These are phyloP conservation scores for Musa acuminata DNA, from an alignment of 176 grass and related monocot species.

Conservation along the genomic window DNA sequence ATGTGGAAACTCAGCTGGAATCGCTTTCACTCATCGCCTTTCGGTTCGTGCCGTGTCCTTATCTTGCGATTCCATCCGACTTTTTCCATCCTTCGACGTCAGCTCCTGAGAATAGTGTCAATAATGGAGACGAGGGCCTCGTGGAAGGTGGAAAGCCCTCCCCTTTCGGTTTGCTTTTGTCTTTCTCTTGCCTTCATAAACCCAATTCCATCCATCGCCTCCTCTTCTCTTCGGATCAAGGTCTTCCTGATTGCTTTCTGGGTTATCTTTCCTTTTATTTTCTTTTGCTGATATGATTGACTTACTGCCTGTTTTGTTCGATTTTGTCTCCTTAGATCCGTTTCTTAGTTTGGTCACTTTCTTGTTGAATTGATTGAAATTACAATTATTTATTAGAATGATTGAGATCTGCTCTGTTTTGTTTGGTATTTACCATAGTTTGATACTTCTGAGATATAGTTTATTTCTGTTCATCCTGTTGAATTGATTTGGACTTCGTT, in stretches of 20 bases:
- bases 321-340: background rate
- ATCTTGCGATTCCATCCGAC: background rate
- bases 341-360: background rate
- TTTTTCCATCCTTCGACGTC: background rate
- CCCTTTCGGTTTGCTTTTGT: slow-evolving; percentile 7
- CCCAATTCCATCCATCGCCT: background rate
- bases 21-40: background rate
- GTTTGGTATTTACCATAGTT: background rate
- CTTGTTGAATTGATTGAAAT: background rate
- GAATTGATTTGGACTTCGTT: background rate
- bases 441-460: background rate
- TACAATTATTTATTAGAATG: background rate
- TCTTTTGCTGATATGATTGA: background rate
- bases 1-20: background rate
- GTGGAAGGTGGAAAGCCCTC: background rate
- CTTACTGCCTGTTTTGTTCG: background rate
- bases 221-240: background rate
- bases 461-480: background rate
- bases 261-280: background rate
- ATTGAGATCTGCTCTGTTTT: background rate
- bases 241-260: background rate
- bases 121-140: background rate
- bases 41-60: slow-evolving; percentile 3
- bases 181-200: slow-evolving; percentile 7
- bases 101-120: background rate